These are phyloP conservation scores for Astrocystis sublimbata DNA, from an alignment of 495 filamentous ascomycete species.

Conservation along the genomic window DNA sequence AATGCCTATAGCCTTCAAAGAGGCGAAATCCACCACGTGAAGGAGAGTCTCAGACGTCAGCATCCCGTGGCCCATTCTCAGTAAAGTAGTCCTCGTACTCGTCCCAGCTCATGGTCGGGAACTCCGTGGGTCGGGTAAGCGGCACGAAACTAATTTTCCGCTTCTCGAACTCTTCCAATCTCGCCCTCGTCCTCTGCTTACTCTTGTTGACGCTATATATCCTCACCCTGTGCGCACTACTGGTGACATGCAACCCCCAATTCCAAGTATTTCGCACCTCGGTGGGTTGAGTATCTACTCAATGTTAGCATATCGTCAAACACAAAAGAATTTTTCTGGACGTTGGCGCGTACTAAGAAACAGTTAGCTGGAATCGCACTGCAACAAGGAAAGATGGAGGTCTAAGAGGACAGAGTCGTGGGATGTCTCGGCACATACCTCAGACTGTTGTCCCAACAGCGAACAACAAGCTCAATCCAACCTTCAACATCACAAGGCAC, in stretches of 20 bases:
- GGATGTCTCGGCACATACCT: slow-evolving; percentile 29
- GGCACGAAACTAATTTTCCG: slow-evolving; percentile 49
- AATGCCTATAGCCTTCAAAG: too few species aligned
- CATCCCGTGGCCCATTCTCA: slow-evolving; percentile 50
- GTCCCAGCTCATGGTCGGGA: slow-evolving; percentile 47
- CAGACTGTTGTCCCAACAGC: slow-evolving; percentile 61
- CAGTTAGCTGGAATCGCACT: not conserved
- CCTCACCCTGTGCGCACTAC: slow-evolving; percentile 62
- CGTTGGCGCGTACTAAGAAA: not conserved
- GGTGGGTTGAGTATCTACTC: slow-evolving; percentile 39
- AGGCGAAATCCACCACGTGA: too few species aligned
- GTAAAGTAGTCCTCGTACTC: slow-evolving; percentile 51
- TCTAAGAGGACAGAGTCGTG: not conserved
- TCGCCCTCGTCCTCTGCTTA: slow-evolving; percentile 46
- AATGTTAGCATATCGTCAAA: not conserved
- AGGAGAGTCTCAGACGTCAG: slow-evolving; percentile 24
- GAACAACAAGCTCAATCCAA: slow-evolving; percentile 58
- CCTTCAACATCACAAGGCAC: slow-evolving; percentile 60
- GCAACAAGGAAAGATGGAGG: not conserved
- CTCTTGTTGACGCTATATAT: slow-evolving; percentile 64
- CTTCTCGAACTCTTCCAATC: slow-evolving; percentile 53
- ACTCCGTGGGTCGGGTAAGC: slow-evolving; percentile 51
- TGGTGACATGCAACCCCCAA: slow-evolving; percentile 69
- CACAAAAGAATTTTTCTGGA: too few species aligned
- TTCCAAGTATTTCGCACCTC: slow-evolving; percentile 44